Evolutionary conservation across 441 rosid genomes (phyloP).

Genomic region (Omphalea diandra): DNA sequence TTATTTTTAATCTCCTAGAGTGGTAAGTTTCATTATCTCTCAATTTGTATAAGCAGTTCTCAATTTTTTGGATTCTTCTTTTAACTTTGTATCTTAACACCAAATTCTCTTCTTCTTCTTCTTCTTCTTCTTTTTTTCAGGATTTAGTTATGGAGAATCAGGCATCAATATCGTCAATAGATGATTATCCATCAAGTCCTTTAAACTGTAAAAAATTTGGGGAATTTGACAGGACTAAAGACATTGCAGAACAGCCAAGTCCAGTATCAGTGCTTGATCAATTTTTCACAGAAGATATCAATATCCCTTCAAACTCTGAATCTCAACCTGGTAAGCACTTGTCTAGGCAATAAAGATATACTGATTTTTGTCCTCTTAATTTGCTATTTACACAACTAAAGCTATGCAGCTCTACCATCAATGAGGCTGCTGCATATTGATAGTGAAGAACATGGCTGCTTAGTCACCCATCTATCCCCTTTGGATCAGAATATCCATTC

Average conservation of each 20-base stretch:
- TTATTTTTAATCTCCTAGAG: conserved; percentile 2
- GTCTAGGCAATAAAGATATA: background rate
- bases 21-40: conserved; percentile 24
- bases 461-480: conserved; percentile 3
- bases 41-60: background rate
- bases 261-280: conserved; percentile 69
- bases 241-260: conserved; percentile 60
- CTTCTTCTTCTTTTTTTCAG: too few species aligned
- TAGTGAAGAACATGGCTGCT: conserved; percentile 30
- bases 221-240: conserved; percentile 25
- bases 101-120: too few species aligned
- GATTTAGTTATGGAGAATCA: conserved; percentile 32
- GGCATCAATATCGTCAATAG: conserved; percentile 21
- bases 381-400: conserved; percentile 13
- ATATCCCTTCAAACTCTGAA: conserved; percentile 31
- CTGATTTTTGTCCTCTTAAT: background rate
- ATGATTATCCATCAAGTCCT: conserved; percentile 30
- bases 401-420: conserved; percentile 36
- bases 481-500: conserved; percentile 11
- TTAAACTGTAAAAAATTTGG: conserved; percentile 24
- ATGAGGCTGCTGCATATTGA: conserved; percentile 20
- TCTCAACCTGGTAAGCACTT: conserved; percentile 40
- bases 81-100: conserved; percentile 4
- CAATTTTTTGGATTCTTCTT: background rate
- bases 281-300: conserved; percentile 38